phyloP scores from a whole-genome alignment of 2,329 filamentous ascomycete genomes.

The Botrytis elliptica region DNA sequence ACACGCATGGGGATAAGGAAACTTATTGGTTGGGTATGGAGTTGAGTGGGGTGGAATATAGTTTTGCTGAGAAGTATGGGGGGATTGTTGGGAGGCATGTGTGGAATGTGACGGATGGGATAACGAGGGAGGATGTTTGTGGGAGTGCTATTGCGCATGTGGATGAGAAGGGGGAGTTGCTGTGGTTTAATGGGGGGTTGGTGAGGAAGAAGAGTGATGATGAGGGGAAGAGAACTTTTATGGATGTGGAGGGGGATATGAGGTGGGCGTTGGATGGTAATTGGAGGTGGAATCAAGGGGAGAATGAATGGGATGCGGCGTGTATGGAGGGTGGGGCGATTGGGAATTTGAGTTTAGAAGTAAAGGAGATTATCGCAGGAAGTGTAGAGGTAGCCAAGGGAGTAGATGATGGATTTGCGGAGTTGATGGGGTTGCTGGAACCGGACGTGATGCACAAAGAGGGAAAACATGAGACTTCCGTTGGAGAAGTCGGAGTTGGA shows the following conservation, averaged over 20 bases:
- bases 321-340: neutral
- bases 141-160: neutral
- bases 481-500: neutral
- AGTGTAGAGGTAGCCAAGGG: neutral
- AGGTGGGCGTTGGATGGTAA: neutral
- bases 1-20: conserved; percentile 49
- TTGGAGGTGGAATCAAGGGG: neutral
- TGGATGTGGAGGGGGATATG: neutral
- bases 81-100: conserved; percentile 43
- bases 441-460: neutral
- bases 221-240: neutral
- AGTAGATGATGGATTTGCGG: neutral
- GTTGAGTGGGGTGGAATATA: conserved; percentile 42
- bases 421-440: neutral
- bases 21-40: conserved; percentile 49
- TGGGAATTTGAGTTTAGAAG: neutral
- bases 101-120: neutral
- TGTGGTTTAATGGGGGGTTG: neutral
- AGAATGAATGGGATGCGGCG: neutral
- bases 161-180: neutral
- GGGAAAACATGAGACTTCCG: neutral
- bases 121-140: neutral
- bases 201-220: neutral
- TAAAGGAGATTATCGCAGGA: neutral
- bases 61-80: conserved; percentile 45